A percentile compares a stretch with the other conserved stretches of the same genome.
Conservation (phyloP, 495 filamentous ascomycete genomes). For the Xylaria intraflava region DNA sequence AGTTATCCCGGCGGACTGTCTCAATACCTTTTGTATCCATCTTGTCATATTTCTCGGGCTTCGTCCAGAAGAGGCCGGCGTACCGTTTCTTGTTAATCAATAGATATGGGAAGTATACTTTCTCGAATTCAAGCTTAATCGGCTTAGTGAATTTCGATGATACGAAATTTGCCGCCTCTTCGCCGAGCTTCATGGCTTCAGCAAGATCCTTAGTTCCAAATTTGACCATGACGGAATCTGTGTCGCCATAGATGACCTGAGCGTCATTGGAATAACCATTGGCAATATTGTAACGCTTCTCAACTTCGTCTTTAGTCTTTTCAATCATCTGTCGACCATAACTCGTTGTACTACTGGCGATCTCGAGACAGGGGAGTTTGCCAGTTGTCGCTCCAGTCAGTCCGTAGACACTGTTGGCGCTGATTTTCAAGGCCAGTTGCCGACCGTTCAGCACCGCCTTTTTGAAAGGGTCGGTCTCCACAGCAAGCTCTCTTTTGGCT, state of each 20-base stretch:
- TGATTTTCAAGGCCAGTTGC: constrained; percentile 93
- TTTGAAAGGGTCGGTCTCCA: constrained; percentile 92
- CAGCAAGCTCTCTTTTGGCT: constrained; percentile 83
- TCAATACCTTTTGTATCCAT: constrained; percentile 99
- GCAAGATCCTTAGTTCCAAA: constrained; percentile 81
- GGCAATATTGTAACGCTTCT: constrained; percentile 77
- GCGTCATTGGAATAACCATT: constrained; percentile 94
- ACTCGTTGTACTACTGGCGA: constrained; percentile 92
- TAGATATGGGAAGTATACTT: constrained; percentile 97
- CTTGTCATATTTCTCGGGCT: constrained; percentile 91
- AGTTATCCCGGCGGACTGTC: constrained; percentile 95
- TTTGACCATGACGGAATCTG: constrained; percentile 99
- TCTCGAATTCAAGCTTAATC: constrained; percentile 99
- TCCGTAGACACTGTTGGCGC: constrained; percentile 97
- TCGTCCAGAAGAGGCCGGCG: constrained; percentile 94
- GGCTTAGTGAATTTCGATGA: constrained; percentile 88
- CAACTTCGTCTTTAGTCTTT: constrained; percentile 89
- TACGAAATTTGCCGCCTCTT: constrained; percentile 82
- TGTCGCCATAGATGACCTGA: constrained; percentile 96
- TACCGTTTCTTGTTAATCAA: constrained; percentile 99
- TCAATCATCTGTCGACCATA: constrained; percentile 99
- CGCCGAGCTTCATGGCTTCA: constrained; percentile 86
- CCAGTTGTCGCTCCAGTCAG: constrained; percentile 92
- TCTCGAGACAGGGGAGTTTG: constrained; percentile 90
- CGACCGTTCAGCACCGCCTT: constrained; percentile 97